phyloP scores from a whole-genome alignment of 2,329 filamentous ascomycete genomes.

The Fonsecaea pedrosoi region DNA sequence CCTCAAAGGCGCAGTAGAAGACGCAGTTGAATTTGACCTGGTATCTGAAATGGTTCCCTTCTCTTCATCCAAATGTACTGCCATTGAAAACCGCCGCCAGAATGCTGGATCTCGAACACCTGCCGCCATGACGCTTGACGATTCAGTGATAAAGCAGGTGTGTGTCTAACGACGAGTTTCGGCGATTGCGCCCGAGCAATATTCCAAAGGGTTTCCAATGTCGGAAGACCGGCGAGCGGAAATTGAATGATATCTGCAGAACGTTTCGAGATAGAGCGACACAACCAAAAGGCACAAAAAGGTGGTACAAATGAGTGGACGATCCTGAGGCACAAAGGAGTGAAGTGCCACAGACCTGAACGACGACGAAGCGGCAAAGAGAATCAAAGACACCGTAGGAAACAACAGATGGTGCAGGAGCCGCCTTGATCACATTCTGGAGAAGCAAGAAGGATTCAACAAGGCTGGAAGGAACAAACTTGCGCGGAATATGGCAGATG shows the following conservation, averaged over 20 bases:
- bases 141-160: background rate
- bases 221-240: conserved; percentile 12
- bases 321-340: conserved; percentile 41
- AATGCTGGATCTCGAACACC: conserved; percentile 63
- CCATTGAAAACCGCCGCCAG: conserved; percentile 66
- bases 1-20: conserved; percentile 27
- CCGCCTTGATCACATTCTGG: conserved; percentile 26
- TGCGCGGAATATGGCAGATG: conserved; percentile 9
- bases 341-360: conserved; percentile 39
- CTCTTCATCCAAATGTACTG: conserved; percentile 64
- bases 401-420: conserved; percentile 17
- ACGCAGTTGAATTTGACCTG: conserved; percentile 26
- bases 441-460: conserved; percentile 19
- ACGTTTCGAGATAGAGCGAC: conserved; percentile 19
- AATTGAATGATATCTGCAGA: conserved; percentile 16
- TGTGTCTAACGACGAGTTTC: background rate
- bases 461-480: conserved; percentile 15
- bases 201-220: conserved; percentile 11
- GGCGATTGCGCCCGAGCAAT: conserved; percentile 9
- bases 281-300: conserved; percentile 8
- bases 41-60: conserved; percentile 32
- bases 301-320: conserved; percentile 36
- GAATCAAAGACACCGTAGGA: background rate
- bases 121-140: conserved; percentile 51
- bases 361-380: conserved; percentile 1